Evolutionary conservation across 768 basidiomycete genomes (phyloP).

Genomic region (Boletus sp.): DNA sequence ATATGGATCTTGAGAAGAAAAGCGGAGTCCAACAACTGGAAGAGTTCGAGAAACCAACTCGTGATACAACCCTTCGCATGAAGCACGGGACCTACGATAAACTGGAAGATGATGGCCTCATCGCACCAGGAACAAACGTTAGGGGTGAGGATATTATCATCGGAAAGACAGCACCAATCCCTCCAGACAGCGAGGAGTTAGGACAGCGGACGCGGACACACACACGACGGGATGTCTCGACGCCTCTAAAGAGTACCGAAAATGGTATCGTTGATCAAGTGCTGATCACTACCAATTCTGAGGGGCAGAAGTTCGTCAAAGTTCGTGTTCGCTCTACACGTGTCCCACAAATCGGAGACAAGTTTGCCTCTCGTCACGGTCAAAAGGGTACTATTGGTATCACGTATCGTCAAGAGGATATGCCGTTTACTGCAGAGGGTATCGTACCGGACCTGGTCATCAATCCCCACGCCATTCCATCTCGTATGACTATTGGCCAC

Average conservation of each 20-base stretch:
- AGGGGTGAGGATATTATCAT: slow-evolving; percentile 98
- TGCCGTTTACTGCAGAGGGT: slow-evolving; percentile 98
- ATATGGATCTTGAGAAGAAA: slow-evolving; percentile 98
- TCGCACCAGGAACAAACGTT: slow-evolving; percentile 93
- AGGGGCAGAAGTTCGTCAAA: slow-evolving; percentile 98
- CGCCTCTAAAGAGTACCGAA: slow-evolving; percentile 96
- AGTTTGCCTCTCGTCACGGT: slow-evolving; percentile 98
- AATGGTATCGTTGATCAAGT: slow-evolving; percentile 98
- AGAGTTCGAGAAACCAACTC: slow-evolving; percentile 94
- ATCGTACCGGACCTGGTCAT: slow-evolving; percentile 97
- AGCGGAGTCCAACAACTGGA: slow-evolving; percentile 88
- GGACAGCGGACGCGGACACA: slow-evolving; percentile 94
- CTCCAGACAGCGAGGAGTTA: slow-evolving; percentile 94
- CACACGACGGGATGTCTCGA: slow-evolving; percentile 93
- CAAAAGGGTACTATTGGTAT: slow-evolving; percentile 99
- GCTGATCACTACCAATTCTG: slow-evolving; percentile 91
- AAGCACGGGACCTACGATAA: slow-evolving; percentile 99
- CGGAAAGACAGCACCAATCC: slow-evolving; percentile 97
- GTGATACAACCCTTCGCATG: slow-evolving; percentile 91
- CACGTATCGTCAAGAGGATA: slow-evolving; percentile 99
- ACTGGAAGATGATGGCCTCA: slow-evolving; percentile 92
- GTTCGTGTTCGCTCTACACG: slow-evolving; percentile 94
- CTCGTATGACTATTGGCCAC: slow-evolving; percentile 99
- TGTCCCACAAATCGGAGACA: slow-evolving; percentile 97
- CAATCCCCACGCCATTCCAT: slow-evolving; percentile 99